Evolutionary conservation across 805 yeast genomes (phyloP).

Genomic region (Yarrowia divulgata): DNA sequence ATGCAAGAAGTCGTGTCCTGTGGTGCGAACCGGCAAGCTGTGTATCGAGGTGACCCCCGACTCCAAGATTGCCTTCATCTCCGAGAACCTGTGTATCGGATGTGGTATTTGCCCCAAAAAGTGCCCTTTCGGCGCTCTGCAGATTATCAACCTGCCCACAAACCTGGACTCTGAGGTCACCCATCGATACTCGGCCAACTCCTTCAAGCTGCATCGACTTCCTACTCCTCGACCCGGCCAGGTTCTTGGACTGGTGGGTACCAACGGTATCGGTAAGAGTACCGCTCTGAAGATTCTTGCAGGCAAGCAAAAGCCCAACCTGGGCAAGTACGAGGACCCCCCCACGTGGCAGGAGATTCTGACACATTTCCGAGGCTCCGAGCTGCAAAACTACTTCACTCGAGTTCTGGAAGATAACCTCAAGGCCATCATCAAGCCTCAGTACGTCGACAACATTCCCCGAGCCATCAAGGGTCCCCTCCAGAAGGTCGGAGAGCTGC

Average conservation of each 20-base stretch:
- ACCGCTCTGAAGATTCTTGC: slow-evolving; percentile 96
- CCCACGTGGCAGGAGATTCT: slow-evolving; percentile 97
- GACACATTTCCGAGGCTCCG: slow-evolving; percentile 93
- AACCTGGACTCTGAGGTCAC: slow-evolving; percentile 91
- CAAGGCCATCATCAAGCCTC: slow-evolving; percentile 98
- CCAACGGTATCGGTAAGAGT: slow-evolving; percentile 98
- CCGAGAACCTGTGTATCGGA: slow-evolving; percentile 94
- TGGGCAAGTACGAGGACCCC: slow-evolving; percentile 93
- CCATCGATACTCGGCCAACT: slow-evolving; percentile 96
- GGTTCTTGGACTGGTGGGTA: slow-evolving; percentile 96
- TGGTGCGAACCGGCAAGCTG: slow-evolving; percentile 94
- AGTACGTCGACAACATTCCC: slow-evolving; percentile 97
- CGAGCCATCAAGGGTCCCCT: slow-evolving; percentile 93
- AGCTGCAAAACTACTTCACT: slow-evolving; percentile 94
- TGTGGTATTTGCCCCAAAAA: slow-evolving; percentile 99
- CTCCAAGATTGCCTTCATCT: slow-evolving; percentile 90
- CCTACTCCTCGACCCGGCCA: slow-evolving; percentile 99
- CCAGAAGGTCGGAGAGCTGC: slow-evolving; percentile 78
- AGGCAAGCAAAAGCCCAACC: slow-evolving; percentile 96
- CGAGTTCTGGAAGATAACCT: slow-evolving; percentile 92
- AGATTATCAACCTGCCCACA: slow-evolving; percentile 94
- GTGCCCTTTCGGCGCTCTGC: slow-evolving; percentile 97
- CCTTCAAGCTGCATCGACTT: slow-evolving; percentile 94
- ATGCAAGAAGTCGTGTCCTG: slow-evolving; percentile 96
- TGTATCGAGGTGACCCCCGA: slow-evolving; percentile 96